Evolutionary conservation across 305 asterid genomes (phyloP).

Genomic region (Rubia peregrina): DNA sequence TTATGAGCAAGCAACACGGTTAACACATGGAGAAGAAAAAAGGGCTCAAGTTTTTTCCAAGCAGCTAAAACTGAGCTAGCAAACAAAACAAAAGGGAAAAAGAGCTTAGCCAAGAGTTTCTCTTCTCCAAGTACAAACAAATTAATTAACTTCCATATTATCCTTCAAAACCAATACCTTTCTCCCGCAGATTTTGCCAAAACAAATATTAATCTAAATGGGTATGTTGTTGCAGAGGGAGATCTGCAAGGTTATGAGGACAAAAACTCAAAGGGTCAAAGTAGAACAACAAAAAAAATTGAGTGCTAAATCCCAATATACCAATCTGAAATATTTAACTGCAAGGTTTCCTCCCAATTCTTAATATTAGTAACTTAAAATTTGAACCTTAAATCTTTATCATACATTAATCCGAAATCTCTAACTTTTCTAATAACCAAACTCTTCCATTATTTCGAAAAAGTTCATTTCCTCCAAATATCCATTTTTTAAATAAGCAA

Average conservation of each 20-base stretch:
- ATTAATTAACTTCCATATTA: slow-evolving; percentile 34
- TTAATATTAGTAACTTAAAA: too few relatives aligned
- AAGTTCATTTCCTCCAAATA: too few relatives aligned
- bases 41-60: not conserved
- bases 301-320: too few relatives aligned
- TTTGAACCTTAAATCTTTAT: too few relatives aligned
- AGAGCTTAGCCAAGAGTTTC: slow-evolving; percentile 4
- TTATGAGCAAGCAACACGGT: slow-evolving; percentile 55
- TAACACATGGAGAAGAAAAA: slow-evolving; percentile 12
- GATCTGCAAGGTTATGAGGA: slow-evolving; percentile 26
- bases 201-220: slow-evolving; percentile 25
- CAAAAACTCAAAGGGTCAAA: slow-evolving; percentile 50
- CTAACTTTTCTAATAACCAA: too few relatives aligned
- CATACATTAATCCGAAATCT: too few relatives aligned
- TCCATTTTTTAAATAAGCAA: too few relatives aligned
- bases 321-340: too few relatives aligned
- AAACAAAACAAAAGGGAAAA: not conserved
- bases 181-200: slow-evolving; percentile 24
- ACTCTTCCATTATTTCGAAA: too few relatives aligned
- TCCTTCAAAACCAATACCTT: slow-evolving; percentile 24
- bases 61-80: not conserved
- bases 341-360: too few relatives aligned
- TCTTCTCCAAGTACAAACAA: slow-evolving; percentile 42
- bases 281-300: not conserved
- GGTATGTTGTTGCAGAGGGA: slow-evolving; percentile 8